Evolutionary conservation across 495 filamentous ascomycete species (phyloP), one percentile per base, ranked within the genome.

Genomic region (Venustampulla echinocandica): DNA sequence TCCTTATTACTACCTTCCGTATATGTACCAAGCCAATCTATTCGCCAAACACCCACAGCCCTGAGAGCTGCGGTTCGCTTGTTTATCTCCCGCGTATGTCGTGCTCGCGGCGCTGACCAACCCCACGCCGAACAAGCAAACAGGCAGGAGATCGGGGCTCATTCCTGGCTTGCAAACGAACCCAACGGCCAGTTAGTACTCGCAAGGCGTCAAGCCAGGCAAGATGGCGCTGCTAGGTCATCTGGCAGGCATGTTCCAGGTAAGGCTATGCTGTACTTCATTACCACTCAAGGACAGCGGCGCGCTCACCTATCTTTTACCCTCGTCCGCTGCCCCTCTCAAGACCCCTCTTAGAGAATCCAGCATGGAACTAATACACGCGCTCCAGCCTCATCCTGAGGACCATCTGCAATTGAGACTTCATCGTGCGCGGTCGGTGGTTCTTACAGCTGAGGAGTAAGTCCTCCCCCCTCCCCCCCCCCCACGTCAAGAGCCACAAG

Each of bases 381-480:
- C 46, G 33, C 46, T 54, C 32, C 58, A 76, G 60, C 68, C 71
- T 49, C 53, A 78, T 42, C 73, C 69, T 21, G 69, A 78, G 56
- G 72, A 78, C 54, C 60, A 57, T 13, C 63, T 75, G 24, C 69
- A 73, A 38, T 74, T 92, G 17, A 83, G 88, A 34, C 69, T 84
- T 52, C 90, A 95, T 71, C 81, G 90, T 27, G 89, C 90, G 39
- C 79, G 85, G 35, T 85, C 82, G 24, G 86, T 93, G 5, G 70
- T 90, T 17, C 75, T 95, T 37, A 92, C 88, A 4, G 69, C 77
- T 13, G 69, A 80, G 51, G 92, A 98, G 67, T 77, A 57, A 60
- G 69, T 69, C 24, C 33, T 20, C 36, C n/a, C 33, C 30, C 32
- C 22, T 44, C 27, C 14, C 32, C 18, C 34, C 35, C 35, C 23